A percentile compares a stretch with the other conserved stretches of the same genome.
phyloP scores from a whole-genome alignment of 2,329 filamentous ascomycete genomes.

The Kalaharituber pfeilii region DNA sequence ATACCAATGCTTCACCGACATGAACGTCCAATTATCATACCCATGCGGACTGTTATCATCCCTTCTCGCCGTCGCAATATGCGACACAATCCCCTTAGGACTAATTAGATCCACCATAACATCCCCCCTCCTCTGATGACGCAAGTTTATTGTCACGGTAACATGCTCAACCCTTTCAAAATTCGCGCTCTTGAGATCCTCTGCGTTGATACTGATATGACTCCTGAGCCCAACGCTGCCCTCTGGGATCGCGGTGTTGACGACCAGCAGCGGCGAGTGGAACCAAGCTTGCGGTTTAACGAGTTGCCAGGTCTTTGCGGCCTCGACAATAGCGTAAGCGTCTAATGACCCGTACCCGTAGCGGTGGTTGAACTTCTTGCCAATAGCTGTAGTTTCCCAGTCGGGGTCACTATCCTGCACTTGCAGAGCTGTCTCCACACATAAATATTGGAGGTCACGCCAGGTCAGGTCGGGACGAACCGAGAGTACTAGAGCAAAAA shows the following conservation, averaged over 20 bases:
- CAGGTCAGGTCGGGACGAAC: constrained; percentile 74
- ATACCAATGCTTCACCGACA: constrained; percentile 92
- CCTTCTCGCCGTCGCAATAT: constrained; percentile 59
- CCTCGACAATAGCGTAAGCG: constrained; percentile 66
- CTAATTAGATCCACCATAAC: constrained; percentile 82
- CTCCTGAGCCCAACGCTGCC: constrained; percentile 63
- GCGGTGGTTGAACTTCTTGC: constrained; percentile 79
- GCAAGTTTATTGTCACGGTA: constrained; percentile 91
- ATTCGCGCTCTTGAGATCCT: constrained; percentile 69
- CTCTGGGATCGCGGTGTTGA: constrained; percentile 71
- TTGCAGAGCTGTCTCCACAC: constrained; percentile 65
- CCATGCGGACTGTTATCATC: constrained; percentile 49
- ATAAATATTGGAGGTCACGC: constrained; percentile 88
- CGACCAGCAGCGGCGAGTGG: constrained; percentile 83
- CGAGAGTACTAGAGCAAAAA: constrained; percentile 74
- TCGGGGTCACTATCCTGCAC: constrained; percentile 55
- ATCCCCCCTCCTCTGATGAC: constrained; percentile 74
- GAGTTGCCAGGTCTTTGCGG: constrained; percentile 64
- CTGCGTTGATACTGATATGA: constrained; percentile 61
- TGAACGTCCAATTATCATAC: constrained; percentile 95
- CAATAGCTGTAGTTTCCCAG: constrained; percentile 67
- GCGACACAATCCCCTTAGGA: constrained; percentile 62
- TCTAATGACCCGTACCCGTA: constrained; percentile 95
- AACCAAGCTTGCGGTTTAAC: constrained; percentile 95
- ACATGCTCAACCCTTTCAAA: constrained; percentile 80